Conservation (phyloP, 305 asterid genomes). For the Solanum hybrid region DNA sequence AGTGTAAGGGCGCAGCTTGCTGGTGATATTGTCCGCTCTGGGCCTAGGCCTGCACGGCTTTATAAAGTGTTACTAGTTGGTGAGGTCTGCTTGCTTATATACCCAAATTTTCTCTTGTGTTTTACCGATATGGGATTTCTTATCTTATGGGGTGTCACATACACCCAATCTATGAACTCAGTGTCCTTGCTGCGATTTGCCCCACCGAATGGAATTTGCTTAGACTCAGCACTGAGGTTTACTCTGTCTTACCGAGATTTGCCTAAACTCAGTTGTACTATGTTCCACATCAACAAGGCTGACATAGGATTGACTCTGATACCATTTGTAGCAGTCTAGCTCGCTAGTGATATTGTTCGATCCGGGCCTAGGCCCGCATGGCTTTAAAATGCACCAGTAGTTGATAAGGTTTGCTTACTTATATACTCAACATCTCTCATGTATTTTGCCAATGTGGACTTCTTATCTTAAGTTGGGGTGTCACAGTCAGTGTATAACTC, state of each 20-base stretch:
- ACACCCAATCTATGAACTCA: not conserved
- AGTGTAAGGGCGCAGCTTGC: not conserved
- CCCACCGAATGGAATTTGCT: not conserved
- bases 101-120: not conserved
- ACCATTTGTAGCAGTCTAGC: not conserved
- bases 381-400: not conserved
- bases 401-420: not conserved
- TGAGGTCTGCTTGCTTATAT: not conserved
- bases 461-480: not conserved
- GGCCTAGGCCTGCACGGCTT: not conserved
- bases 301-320: not conserved
- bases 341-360: not conserved
- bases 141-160: not conserved
- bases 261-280: not conserved
- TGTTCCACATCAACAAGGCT: not conserved
- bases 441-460: not conserved
- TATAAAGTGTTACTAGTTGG: not conserved
- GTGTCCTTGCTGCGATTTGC: not conserved
- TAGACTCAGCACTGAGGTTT: not conserved
- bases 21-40: not conserved
- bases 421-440: not conserved
- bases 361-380: not conserved
- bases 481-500: not conserved
- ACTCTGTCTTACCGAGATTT: too few species aligned
- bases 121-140: not conserved